phyloP scores from a whole-genome alignment of 129 eudicot species.

The Chrysanthemum makinoi region DNA sequence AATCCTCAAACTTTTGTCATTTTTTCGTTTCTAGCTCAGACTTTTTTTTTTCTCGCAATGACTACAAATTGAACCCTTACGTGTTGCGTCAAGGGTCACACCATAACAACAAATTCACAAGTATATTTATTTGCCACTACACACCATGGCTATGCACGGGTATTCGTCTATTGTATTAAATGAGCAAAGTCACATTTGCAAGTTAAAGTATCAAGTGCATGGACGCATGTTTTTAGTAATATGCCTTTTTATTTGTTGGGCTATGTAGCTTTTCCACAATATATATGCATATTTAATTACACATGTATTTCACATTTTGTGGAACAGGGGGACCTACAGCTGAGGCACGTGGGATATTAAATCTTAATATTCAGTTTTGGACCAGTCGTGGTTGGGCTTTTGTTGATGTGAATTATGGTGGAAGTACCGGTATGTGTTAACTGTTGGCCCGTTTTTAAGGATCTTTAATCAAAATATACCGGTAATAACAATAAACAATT shows the following conservation, averaged over 20 bases:
- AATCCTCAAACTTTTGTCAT: too few species aligned
- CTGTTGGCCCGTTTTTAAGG: too few species aligned
- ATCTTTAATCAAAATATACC: too few species aligned
- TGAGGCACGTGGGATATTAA: slow-evolving; percentile 83
- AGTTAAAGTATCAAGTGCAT: not conserved
- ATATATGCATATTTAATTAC: not conserved
- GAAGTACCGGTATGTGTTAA: slow-evolving; percentile 72
- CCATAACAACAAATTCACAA: too few species aligned
- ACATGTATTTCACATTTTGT: slow-evolving; percentile 14
- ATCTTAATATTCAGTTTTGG: slow-evolving; percentile 85
- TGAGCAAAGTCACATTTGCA: not conserved
- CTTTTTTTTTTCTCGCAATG: too few species aligned
- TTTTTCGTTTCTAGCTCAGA: too few species aligned
- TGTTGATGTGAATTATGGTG: slow-evolving; percentile 99
- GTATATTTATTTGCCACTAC: too few species aligned
- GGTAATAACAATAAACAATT: too few species aligned
- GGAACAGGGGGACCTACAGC: slow-evolving; percentile 88
- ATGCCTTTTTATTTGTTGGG: not conserved
- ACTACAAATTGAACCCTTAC: too few species aligned
- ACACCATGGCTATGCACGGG: too few species aligned
- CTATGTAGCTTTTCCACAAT: not conserved
- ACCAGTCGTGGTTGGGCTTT: slow-evolving; percentile 99
- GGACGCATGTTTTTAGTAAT: not conserved
- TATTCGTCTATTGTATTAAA: not conserved
- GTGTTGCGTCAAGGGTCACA: too few species aligned